phyloP scores from a whole-genome alignment of 2,329 filamentous ascomycete genomes.

The Cordyceps tenuipes region DNA sequence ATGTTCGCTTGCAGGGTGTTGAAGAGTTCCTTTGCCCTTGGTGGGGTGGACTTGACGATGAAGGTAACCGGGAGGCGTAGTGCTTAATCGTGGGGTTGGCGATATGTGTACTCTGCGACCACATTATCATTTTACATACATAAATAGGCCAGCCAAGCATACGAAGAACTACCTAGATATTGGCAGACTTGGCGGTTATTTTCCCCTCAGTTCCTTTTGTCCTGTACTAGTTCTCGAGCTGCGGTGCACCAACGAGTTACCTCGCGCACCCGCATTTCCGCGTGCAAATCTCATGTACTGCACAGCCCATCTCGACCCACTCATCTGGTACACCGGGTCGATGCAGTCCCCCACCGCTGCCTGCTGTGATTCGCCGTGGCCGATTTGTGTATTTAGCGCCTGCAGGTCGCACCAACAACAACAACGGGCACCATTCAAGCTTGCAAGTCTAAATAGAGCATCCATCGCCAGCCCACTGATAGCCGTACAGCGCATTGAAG shows the following conservation, averaged over 20 bases:
- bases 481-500: too few species aligned
- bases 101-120: too few species aligned
- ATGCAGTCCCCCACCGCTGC: neutral
- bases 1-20: too few species aligned
- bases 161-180: too few species aligned
- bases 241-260: neutral
- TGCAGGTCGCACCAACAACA: neutral
- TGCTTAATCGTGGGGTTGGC: too few species aligned
- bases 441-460: too few species aligned
- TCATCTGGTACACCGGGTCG: constrained; percentile 4
- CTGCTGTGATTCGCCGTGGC: neutral
- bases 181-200: too few species aligned
- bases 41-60: neutral
- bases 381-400: neutral
- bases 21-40: neutral
- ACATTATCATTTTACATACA: too few species aligned
- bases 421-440: neutral
- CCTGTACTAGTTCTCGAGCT: too few species aligned
- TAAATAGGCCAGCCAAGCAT: too few species aligned
- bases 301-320: constrained; percentile 6
- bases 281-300: neutral
- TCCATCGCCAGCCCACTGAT: neutral
- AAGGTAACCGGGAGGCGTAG: too few species aligned
- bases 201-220: too few species aligned
- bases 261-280: neutral